Percentiles rank a stretch among this genome's conserved stretches.
phyloP scores from a whole-genome alignment of 352 stramenopile species.

The Globisporangium megalacanthum region DNA sequence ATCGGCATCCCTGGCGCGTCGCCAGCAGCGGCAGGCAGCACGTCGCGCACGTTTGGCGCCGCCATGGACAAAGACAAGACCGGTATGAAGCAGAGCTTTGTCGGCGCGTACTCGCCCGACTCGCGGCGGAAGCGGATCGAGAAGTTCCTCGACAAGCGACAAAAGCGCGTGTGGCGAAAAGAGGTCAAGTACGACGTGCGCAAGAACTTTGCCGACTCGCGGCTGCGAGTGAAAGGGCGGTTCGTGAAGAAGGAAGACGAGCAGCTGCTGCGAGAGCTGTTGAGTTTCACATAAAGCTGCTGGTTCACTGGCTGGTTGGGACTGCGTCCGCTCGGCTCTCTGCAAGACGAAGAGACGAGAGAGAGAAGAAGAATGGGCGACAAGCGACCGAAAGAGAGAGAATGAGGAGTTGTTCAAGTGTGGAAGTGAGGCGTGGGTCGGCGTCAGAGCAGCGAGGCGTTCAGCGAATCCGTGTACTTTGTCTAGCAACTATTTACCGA shows the following conservation, averaged over 20 bases:
- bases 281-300: conserved; percentile 70
- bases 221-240: conserved; percentile 93
- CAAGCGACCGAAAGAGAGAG: neutral
- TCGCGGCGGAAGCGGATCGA: conserved; percentile 90
- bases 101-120: conserved; percentile 95
- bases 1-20: conserved; percentile 77
- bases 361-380: neutral
- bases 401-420: neutral
- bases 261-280: conserved; percentile 77
- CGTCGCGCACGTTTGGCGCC: conserved; percentile 31
- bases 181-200: conserved; percentile 97
- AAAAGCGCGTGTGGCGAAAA: conserved; percentile 94
- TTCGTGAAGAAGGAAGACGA: conserved; percentile 99
- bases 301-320: neutral
- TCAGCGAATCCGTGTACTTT: conserved; percentile 11
- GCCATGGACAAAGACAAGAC: conserved; percentile 49
- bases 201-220: conserved; percentile 98
- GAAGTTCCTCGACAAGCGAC: conserved; percentile 94
- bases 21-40: conserved; percentile 14
- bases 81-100: conserved; percentile 76
- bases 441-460: neutral
- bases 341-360: neutral
- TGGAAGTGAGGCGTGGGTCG: neutral
- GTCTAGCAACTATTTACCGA: conserved; percentile 16
- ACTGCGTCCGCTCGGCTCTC: neutral